Conservation (phyloP, 768 basidiomycete genomes). For the Auriscalpium vulgare region DNA sequence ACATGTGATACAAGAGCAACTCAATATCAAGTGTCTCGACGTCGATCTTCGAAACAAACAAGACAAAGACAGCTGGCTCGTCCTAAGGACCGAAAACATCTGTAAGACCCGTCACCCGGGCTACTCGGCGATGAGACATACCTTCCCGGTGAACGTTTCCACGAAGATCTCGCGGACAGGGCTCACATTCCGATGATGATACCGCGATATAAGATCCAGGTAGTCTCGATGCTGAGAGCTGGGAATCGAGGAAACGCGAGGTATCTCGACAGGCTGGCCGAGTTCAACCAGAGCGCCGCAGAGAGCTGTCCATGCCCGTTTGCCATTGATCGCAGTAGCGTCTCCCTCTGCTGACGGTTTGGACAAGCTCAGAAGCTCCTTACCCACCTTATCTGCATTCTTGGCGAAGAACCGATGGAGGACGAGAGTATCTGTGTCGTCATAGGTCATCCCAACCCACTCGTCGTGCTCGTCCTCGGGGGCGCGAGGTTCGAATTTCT, state of each 20-base stretch:
- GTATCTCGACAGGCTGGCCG: conserved; percentile 59
- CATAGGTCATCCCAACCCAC: conserved; percentile 69
- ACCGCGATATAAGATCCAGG: conserved; percentile 58
- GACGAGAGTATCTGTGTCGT: conserved; percentile 78
- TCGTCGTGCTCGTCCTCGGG: conserved; percentile 58
- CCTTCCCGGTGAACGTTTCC: conserved; percentile 39
- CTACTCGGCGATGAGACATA: conserved; percentile 19
- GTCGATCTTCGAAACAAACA: conserved; percentile 62
- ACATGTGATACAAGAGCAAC: conserved; percentile 66
- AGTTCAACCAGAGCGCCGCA: conserved; percentile 77
- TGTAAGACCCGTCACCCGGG: not conserved
- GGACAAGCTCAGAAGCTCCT: conserved; percentile 70
- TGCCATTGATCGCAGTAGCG: conserved; percentile 50
- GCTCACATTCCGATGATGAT: conserved; percentile 50
- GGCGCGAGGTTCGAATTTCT: conserved; percentile 38
- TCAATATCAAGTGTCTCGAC: conserved; percentile 77
- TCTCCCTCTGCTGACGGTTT: conserved; percentile 51
- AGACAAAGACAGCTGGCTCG: conserved; percentile 45
- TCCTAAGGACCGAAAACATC: conserved; percentile 22
- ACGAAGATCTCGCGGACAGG: conserved; percentile 62
- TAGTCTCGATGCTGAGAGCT: conserved; percentile 56
- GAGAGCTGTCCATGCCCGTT: conserved; percentile 77
- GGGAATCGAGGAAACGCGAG: conserved; percentile 42
- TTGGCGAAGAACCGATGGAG: conserved; percentile 80
- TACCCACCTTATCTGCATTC: conserved; percentile 82